phyloP scores from a whole-genome alignment of 2,329 filamentous ascomycete genomes.

The Trichoderma guizhouense region DNA sequence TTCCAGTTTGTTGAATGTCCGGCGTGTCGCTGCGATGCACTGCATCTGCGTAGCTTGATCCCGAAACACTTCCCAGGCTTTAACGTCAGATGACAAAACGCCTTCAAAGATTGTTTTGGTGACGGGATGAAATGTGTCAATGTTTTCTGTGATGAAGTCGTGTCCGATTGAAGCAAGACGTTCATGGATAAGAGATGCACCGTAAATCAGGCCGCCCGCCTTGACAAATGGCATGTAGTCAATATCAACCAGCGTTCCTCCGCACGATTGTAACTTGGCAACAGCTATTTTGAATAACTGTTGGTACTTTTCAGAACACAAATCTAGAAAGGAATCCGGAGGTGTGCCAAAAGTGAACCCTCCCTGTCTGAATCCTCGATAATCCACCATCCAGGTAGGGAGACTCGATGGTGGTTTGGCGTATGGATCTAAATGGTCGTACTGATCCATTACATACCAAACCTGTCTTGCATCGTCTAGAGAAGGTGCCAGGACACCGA shows the following conservation, averaged over 20 bases:
- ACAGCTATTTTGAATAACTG: not conserved
- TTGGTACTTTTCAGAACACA: not conserved
- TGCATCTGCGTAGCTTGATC: constrained; percentile 4
- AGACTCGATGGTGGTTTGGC: not conserved
- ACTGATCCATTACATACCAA: constrained; percentile 3
- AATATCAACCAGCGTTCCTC: not conserved
- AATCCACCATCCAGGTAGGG: constrained; percentile 2
- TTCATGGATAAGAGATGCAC: constrained; percentile 2
- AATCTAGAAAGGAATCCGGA: not conserved
- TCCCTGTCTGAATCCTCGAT: not conserved
- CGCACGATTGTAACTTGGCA: not conserved
- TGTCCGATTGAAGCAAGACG: constrained; percentile 9
- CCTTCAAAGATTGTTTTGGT: not conserved
- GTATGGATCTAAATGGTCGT: not conserved
- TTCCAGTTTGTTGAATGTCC: not conserved
- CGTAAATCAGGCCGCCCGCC: constrained; percentile 2
- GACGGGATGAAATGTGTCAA: not conserved
- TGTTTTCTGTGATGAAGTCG: not conserved
- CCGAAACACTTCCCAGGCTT: not conserved
- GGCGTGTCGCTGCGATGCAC: not conserved
- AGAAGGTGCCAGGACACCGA: not conserved
- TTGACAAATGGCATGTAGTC: not conserved
- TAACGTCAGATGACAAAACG: not conserved
- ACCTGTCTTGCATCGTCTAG: not conserved
- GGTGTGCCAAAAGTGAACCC: not conserved